Evolutionary conservation across 371 early-diverging fungal species (phyloP).

Genomic region (Mortierella sp.): DNA sequence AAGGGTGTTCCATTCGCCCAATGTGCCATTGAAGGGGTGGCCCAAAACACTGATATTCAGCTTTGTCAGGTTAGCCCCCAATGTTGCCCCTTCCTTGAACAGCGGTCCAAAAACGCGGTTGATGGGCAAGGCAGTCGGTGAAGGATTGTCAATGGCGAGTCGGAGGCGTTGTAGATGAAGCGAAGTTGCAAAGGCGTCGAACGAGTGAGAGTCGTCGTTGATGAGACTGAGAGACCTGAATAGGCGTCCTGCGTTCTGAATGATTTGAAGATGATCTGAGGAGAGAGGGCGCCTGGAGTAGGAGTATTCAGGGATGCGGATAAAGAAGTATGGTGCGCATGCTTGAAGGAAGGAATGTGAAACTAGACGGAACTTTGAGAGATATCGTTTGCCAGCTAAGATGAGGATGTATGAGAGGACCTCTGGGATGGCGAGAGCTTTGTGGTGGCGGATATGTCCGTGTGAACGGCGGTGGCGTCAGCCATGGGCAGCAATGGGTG

Average conservation of each 20-base stretch:
- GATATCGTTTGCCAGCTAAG: not conserved
- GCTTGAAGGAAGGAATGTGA: constrained; percentile 2
- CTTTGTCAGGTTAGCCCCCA: not conserved
- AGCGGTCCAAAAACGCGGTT: not conserved
- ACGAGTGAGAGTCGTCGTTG: not conserved
- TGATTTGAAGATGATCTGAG: not conserved
- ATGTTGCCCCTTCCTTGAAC: not conserved
- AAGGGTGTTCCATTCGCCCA: not conserved
- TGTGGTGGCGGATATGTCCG: not conserved
- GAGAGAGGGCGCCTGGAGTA: not conserved
- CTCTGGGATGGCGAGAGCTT: not conserved
- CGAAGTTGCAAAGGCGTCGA: not conserved
- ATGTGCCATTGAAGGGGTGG: not conserved
- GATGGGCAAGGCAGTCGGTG: not conserved
- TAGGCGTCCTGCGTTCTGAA: not conserved
- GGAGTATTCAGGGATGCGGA: not conserved
- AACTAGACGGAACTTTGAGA: not conserved
- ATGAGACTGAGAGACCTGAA: not conserved
- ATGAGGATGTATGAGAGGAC: not conserved
- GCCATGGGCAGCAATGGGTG: not conserved
- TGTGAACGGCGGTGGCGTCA: not conserved
- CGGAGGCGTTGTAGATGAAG: not conserved
- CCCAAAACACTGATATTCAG: not conserved
- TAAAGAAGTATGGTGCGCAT: not conserved
- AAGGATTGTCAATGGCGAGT: not conserved